Evolutionary conservation across 2,329 filamentous ascomycete genomes (phyloP).

Genomic region (Talaromyces islandicus): DNA sequence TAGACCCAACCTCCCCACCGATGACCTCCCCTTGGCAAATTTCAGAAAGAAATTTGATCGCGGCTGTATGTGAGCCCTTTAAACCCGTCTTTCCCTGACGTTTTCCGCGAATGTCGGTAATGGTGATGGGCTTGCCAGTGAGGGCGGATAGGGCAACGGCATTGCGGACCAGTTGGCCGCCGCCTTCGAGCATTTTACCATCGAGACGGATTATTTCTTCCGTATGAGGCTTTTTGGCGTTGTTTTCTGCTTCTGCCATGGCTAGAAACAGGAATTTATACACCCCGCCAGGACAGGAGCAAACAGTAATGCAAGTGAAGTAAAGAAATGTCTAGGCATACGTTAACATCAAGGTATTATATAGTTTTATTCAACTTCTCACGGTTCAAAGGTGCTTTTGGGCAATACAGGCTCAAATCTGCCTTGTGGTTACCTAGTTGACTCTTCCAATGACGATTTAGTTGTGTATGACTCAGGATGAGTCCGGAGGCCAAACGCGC

Average conservation of each 20-base stretch:
- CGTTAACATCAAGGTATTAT: neutral
- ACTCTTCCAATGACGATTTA: neutral
- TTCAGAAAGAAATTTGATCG: conserved; percentile 47
- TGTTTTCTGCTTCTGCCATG: neutral
- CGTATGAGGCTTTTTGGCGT: neutral
- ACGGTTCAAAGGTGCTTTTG: too few species aligned
- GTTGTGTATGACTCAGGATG: neutral
- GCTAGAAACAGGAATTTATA: neutral
- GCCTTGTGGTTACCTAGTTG: neutral
- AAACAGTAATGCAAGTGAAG: neutral
- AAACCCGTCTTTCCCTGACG: conserved; percentile 46
- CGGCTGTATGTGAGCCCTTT: conserved; percentile 53
- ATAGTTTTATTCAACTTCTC: too few species aligned
- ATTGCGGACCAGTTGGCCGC: conserved; percentile 55
- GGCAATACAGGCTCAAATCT: too few species aligned
- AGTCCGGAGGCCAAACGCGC: neutral
- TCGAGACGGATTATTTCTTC: conserved; percentile 36
- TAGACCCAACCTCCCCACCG: conserved; percentile 30
- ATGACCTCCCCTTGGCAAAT: conserved; percentile 41
- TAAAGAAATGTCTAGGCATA: neutral
- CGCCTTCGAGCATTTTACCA: conserved; percentile 56
- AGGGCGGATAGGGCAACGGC: conserved; percentile 51
- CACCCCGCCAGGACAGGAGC: neutral
- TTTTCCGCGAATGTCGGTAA: conserved; percentile 51
- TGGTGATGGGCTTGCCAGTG: conserved; percentile 43